phyloP scores from a whole-genome alignment of 345 rosid species.

The Corchorus olitorius region DNA sequence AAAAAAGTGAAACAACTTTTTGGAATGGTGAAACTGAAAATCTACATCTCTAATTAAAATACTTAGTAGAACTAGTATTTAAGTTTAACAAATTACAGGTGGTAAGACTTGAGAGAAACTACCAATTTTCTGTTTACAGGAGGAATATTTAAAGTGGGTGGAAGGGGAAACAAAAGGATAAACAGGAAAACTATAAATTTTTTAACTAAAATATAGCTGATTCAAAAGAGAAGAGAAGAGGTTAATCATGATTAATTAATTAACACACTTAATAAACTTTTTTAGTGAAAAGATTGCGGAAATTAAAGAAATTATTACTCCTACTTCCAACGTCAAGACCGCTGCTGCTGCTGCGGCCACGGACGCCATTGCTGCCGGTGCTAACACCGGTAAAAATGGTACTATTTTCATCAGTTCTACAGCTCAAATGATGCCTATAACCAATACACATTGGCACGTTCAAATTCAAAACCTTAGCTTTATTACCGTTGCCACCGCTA shows the following conservation, averaged over 20 bases:
- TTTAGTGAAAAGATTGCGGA: conserved; percentile 71
- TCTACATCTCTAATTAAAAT: neutral
- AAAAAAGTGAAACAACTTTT: neutral
- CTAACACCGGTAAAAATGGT: conserved; percentile 2
- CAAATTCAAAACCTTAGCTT: conserved; percentile 46
- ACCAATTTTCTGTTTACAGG: conserved; percentile 12
- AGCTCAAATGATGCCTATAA: conserved; percentile 65
- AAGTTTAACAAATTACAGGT: neutral
- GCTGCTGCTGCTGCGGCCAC: neutral
- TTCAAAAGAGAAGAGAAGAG: neutral
- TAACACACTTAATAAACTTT: conserved; percentile 51
- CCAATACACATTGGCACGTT: conserved; percentile 67
- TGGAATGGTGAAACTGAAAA: neutral
- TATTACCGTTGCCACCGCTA: conserved; percentile 6
- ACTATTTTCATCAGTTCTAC: conserved; percentile 49
- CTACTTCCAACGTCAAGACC: neutral
- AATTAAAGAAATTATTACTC: conserved; percentile 43
- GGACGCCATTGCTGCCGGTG: neutral
- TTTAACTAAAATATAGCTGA: neutral
- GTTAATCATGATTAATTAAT: conserved; percentile 5
- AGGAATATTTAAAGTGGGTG: neutral
- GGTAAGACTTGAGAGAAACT: neutral
- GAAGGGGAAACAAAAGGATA: neutral
- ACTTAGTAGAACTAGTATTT: neutral
- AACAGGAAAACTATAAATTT: neutral